These are phyloP conservation scores for Cryptococcus sp. DNA, from an alignment of 1,284 basidiomycete genomes.

Conservation along the genomic window DNA sequence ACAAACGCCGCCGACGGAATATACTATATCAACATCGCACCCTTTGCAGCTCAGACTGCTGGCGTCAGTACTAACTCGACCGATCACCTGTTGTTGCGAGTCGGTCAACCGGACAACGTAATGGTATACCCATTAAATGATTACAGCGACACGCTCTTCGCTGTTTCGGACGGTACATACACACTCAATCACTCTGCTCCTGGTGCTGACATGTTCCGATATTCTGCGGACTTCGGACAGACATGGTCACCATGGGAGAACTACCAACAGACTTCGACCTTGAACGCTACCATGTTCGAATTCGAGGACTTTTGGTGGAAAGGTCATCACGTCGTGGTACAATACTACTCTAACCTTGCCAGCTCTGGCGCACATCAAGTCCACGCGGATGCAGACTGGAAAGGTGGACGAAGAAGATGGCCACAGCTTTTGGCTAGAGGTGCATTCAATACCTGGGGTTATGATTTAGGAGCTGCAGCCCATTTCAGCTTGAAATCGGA, in stretches of 20 bases:
- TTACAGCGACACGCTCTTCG: slow-evolving; percentile 61
- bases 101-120: slow-evolving; percentile 66
- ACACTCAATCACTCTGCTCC: slow-evolving; percentile 72
- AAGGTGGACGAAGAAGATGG: slow-evolving; percentile 60
- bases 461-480: slow-evolving; percentile 69
- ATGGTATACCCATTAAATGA: slow-evolving; percentile 74
- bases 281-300: slow-evolving; percentile 59
- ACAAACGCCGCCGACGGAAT: slow-evolving; percentile 72
- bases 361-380: slow-evolving; percentile 62
- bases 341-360: slow-evolving; percentile 73
- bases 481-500: slow-evolving; percentile 57
- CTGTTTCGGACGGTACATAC: slow-evolving; percentile 59
- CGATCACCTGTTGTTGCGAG: slow-evolving; percentile 73
- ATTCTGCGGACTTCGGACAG: slow-evolving; percentile 78
- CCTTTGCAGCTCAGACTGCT: slow-evolving; percentile 47
- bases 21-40: slow-evolving; percentile 59
- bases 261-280: slow-evolving; percentile 67
- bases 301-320: slow-evolving; percentile 64
- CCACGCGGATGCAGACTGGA: slow-evolving; percentile 69
- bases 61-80: slow-evolving; percentile 40
- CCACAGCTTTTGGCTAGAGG: slow-evolving; percentile 82
- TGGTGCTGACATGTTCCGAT: slow-evolving; percentile 82
- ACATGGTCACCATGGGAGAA: slow-evolving; percentile 72
- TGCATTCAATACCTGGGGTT: slow-evolving; percentile 84
- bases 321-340: slow-evolving; percentile 77